phyloP scores from a whole-genome alignment of 768 basidiomycete species.

The Suillus tomentosus region DNA sequence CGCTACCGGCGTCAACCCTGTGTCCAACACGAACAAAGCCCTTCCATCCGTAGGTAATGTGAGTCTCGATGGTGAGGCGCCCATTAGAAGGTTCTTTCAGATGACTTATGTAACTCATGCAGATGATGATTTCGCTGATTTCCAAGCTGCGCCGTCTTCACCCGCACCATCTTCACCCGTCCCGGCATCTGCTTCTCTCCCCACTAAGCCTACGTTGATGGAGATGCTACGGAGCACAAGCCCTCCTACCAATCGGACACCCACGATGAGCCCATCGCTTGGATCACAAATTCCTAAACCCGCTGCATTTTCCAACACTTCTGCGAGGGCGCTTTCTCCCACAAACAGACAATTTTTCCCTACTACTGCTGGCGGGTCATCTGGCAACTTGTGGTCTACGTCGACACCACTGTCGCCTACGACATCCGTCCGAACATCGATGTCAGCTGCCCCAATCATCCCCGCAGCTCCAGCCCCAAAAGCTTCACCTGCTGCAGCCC shows the following conservation, averaged over 20 bases:
- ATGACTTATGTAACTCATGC: slow-evolving; percentile 17
- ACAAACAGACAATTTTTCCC: slow-evolving; percentile 23
- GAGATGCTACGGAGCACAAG: slow-evolving; percentile 44
- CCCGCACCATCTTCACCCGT: slow-evolving; percentile 22
- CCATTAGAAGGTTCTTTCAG: slow-evolving; percentile 2
- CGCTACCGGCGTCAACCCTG: slow-evolving; percentile 15
- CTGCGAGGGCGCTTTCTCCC: slow-evolving; percentile 30
- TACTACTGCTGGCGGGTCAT: slow-evolving; percentile 22
- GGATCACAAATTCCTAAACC: slow-evolving; percentile 20
- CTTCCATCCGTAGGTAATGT: slow-evolving; percentile 26
- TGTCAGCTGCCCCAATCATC: slow-evolving; percentile 19
- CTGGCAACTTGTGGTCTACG: slow-evolving; percentile 26
- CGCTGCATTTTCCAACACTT: slow-evolving; percentile 21
- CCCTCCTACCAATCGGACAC: slow-evolving; percentile 27
- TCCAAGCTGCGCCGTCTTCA: slow-evolving; percentile 67
- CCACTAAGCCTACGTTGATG: slow-evolving; percentile 47
- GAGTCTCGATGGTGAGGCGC: slow-evolving; percentile 30
- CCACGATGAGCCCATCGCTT: slow-evolving; percentile 14
- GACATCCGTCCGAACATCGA: slow-evolving; percentile 16
- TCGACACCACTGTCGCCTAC: slow-evolving; percentile 31
- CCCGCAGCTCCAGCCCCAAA: slow-evolving; percentile 22
- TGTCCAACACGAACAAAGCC: slow-evolving; percentile 31
- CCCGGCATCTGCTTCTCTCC: slow-evolving; percentile 31
- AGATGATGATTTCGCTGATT: slow-evolving; percentile 88
- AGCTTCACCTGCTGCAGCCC: slow-evolving; percentile 34